phyloP scores from a whole-genome alignment of 139 green algal genomes.

The Closterium sp. region DNA sequence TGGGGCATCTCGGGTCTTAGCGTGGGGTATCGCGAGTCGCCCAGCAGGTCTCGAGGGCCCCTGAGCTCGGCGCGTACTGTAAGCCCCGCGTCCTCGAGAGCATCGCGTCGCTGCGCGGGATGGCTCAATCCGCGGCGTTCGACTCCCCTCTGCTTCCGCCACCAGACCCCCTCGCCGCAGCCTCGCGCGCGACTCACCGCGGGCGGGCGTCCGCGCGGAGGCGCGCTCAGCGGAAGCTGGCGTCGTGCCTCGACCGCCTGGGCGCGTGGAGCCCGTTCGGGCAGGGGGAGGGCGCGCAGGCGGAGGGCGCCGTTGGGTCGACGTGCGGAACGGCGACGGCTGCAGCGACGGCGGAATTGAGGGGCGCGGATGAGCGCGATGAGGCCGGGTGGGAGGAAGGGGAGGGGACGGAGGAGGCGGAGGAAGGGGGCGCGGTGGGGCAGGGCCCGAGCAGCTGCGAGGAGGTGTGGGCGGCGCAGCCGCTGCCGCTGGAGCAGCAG shows the following conservation, averaged over 20 bases:
- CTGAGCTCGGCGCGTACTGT: not conserved
- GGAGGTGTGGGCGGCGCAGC: not conserved
- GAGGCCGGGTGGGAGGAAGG: not conserved
- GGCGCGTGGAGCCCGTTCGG: not conserved
- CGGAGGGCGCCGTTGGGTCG: no score
- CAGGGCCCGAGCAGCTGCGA: not conserved
- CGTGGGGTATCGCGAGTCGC: not conserved
- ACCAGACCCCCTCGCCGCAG: not conserved
- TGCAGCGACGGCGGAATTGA: not conserved
- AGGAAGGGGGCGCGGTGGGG: not conserved
- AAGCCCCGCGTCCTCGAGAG: not conserved
- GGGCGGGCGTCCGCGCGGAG: not conserved
- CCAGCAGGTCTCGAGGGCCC: not conserved
- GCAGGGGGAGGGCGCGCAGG: not conserved
- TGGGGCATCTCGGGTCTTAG: no score
- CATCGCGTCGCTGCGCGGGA: not conserved
- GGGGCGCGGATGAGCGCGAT: not conserved
- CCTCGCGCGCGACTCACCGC: not conserved
- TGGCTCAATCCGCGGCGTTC: not conserved
- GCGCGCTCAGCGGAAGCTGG: not conserved
- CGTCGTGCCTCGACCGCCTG: not conserved
- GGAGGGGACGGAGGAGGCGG: not conserved
- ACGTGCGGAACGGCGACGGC: not conserved
- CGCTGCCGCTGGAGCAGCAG: no score
- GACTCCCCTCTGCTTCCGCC: not conserved